Evolutionary conservation across 2,329 filamentous ascomycete genomes (phyloP).

Genomic region (Dothideomycetidae sp.): DNA sequence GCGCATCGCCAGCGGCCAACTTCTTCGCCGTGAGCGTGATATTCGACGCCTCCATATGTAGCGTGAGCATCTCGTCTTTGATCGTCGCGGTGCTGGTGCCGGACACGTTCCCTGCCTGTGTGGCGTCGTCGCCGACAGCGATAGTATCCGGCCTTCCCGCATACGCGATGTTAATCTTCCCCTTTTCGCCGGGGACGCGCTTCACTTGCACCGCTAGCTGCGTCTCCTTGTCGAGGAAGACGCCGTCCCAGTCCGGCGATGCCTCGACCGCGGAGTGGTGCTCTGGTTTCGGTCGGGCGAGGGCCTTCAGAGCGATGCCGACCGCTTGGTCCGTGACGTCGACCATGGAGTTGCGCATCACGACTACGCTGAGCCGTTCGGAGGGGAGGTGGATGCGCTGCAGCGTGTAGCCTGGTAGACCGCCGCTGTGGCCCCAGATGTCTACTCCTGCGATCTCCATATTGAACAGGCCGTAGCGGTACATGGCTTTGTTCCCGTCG

Average conservation of each 20-base stretch:
- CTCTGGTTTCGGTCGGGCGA: slow-evolving; percentile 17
- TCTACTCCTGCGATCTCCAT: slow-evolving; percentile 17
- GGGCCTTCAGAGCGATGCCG: slow-evolving; percentile 21
- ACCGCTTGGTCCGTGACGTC: slow-evolving; percentile 17
- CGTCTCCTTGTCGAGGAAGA: slow-evolving; percentile 27
- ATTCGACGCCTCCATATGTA: slow-evolving; percentile 21
- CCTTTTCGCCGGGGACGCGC: slow-evolving; percentile 17
- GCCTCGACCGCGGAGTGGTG: slow-evolving; percentile 10
- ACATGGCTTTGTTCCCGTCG: slow-evolving; percentile 25
- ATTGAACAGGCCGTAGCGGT: slow-evolving; percentile 26
- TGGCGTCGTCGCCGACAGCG: slow-evolving; percentile 13
- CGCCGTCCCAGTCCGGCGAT: slow-evolving; percentile 21
- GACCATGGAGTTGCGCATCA: slow-evolving; percentile 29
- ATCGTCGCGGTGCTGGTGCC: too few species aligned
- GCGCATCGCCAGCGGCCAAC: slow-evolving; percentile 12
- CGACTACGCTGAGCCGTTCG: slow-evolving; percentile 26
- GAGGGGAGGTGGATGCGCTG: slow-evolving; percentile 23
- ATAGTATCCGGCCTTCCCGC: slow-evolving; percentile 16
- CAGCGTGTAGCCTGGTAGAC: slow-evolving; percentile 29
- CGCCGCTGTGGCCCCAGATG: slow-evolving; percentile 28
- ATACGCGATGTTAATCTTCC: slow-evolving; percentile 23
- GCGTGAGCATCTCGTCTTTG: slow-evolving; percentile 19
- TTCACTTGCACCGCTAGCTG: slow-evolving; percentile 22
- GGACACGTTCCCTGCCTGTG: slow-evolving; percentile 17
- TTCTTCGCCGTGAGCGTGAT: slow-evolving; percentile 17